A percentile compares a stretch with the other conserved stretches of the same genome.
These are phyloP conservation scores for Thelephora aurantiotincta DNA, from an alignment of 768 basidiomycete genomes.

Conservation along the genomic window DNA sequence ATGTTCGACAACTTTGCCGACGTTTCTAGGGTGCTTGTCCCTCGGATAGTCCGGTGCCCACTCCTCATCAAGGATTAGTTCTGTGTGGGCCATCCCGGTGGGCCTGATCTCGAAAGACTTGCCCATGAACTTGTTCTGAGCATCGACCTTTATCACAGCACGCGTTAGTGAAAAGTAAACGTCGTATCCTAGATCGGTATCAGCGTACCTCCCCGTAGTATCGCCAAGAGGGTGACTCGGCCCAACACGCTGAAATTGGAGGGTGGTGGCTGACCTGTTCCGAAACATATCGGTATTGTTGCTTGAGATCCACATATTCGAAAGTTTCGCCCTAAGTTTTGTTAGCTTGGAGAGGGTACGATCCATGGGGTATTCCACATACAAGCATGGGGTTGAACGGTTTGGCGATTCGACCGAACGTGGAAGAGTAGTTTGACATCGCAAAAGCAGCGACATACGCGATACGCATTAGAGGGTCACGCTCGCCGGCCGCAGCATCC, in stretches of 20 bases:
- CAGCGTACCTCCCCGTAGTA: conserved; percentile 70
- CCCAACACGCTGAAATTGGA: conserved; percentile 92
- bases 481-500: conserved; percentile 69
- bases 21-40: conserved; percentile 21
- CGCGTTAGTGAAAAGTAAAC: neutral
- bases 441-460: conserved; percentile 94
- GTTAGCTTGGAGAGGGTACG: neutral
- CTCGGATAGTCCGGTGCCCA: conserved; percentile 50
- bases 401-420: conserved; percentile 92
- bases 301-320: conserved; percentile 81
- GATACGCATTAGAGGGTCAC: conserved; percentile 66
- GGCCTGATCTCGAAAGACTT: conserved; percentile 94
- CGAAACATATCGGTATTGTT: conserved; percentile 82
- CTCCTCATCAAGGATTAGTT: conserved; percentile 61
- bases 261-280: conserved; percentile 98
- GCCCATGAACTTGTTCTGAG: conserved; percentile 93
- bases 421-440: conserved; percentile 96
- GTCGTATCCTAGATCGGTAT: neutral
- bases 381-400: conserved; percentile 95
- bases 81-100: conserved; percentile 86
- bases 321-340: conserved; percentile 73
- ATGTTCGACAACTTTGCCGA: conserved; percentile 66
- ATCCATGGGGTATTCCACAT: conserved; percentile 14
- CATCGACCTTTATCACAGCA: conserved; percentile 54
- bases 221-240: conserved; percentile 77